Evolutionary conservation across 805 yeast genomes (phyloP).

Genomic region (Yamadazyma olivae): DNA sequence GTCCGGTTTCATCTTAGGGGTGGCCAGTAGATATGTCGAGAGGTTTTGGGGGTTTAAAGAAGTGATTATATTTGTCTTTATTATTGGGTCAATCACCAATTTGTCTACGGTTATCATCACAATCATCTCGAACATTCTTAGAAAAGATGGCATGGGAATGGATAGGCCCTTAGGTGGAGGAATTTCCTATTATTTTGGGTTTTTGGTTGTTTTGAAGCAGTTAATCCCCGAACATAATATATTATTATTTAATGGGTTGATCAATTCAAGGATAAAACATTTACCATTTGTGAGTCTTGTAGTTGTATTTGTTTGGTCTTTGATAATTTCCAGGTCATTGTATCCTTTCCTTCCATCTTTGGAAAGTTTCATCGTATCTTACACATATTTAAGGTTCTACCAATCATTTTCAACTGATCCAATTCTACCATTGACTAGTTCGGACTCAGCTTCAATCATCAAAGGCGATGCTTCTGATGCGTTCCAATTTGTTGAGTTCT

Average conservation of each 20-base stretch:
- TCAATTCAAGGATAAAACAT: constrained; percentile 56
- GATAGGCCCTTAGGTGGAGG: constrained; percentile 52
- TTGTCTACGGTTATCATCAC: constrained; percentile 45
- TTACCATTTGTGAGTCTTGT: constrained; percentile 48
- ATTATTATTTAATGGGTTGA: constrained; percentile 42
- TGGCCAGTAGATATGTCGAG: constrained; percentile 46
- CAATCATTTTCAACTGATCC: constrained; percentile 58
- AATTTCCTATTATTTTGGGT: constrained; percentile 49
- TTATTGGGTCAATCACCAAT: constrained; percentile 59
- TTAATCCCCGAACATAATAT: constrained; percentile 57
- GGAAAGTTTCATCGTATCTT: constrained; percentile 62
- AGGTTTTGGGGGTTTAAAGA: constrained; percentile 50
- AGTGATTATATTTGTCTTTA: constrained; percentile 46
- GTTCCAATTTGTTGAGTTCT: constrained; percentile 77
- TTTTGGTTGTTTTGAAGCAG: constrained; percentile 55
- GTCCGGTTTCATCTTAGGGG: constrained; percentile 33
- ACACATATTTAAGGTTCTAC: constrained; percentile 76
- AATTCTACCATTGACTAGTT: constrained; percentile 45
- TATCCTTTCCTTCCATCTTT: constrained; percentile 56
- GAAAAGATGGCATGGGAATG: constrained; percentile 36
- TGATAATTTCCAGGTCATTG: constrained; percentile 27
- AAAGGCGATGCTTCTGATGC: constrained; percentile 90
- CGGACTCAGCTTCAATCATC: constrained; percentile 28
- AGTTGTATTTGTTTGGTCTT: constrained; percentile 34
- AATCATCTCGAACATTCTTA: constrained; percentile 31